phyloP scores from a whole-genome alignment of 805 yeast genomes.

The Ogataea chonburiensis region DNA sequence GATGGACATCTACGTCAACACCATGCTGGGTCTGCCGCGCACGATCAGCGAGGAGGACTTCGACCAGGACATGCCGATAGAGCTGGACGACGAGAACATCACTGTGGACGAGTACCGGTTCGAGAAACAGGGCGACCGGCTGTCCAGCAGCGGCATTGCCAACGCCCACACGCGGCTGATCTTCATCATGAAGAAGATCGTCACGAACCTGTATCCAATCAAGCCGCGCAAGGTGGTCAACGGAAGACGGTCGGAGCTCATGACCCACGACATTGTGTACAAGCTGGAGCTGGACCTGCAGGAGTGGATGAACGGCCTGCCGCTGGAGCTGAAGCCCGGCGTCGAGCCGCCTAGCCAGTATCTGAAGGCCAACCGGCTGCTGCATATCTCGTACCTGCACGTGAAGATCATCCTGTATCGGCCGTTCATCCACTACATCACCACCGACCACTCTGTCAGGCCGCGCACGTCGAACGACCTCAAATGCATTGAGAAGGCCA shows the following conservation, averaged over 20 bases:
- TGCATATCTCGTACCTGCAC: conserved; percentile 70
- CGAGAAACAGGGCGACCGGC: conserved; percentile 44
- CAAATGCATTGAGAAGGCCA: conserved; percentile 68
- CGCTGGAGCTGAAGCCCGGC: conserved; percentile 69
- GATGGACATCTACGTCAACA: conserved; percentile 86
- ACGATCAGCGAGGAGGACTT: conserved; percentile 74
- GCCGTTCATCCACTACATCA: conserved; percentile 83
- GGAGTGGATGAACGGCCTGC: conserved; percentile 69
- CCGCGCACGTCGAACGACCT: conserved; percentile 42
- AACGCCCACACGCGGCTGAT: conserved; percentile 80
- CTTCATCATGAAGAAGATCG: conserved; percentile 66
- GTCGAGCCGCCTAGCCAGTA: conserved; percentile 65
- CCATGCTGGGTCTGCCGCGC: conserved; percentile 82
- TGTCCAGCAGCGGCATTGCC: conserved; percentile 76
- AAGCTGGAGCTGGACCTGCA: conserved; percentile 67
- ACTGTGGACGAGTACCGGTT: conserved; percentile 57
- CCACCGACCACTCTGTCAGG: conserved; percentile 45
- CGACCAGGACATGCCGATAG: conserved; percentile 83
- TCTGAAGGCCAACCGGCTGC: conserved; percentile 68
- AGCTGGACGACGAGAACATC: conserved; percentile 83
- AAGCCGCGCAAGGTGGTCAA: conserved; percentile 38
- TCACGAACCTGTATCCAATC: conserved; percentile 72
- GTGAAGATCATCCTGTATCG: conserved; percentile 80
- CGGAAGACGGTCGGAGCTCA: conserved; percentile 33
- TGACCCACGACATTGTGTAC: conserved; percentile 45